Evolutionary conservation across 2,329 filamentous ascomycete species (phyloP), one percentile per base, ranked within the genome.

Genomic region (Leptographium wingfieldii): DNA sequence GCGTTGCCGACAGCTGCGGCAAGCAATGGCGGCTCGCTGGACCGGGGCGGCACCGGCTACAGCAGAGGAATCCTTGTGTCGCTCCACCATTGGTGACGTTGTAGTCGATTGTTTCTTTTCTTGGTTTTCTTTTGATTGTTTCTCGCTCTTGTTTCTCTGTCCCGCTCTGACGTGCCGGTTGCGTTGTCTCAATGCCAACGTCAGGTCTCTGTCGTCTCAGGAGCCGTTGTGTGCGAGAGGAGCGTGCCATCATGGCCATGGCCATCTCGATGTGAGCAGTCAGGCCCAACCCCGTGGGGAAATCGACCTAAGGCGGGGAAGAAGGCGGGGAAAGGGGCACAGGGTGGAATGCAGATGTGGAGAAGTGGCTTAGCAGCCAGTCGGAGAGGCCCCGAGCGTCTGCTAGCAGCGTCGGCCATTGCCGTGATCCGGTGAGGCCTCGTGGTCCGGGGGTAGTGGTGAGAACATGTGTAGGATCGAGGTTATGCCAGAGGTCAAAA

Each of bases 21-120:
- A 61, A 5, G 60, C 60, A 4, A 59, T 35, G 10, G 60, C 49
- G 3, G 60, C 60, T 5, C 60, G 60, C 46, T 61, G 57, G 27
- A 27, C 35, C 14, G 54, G n/a, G 19, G 5, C 48, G 48, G 46
- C 10, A 25, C 46, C 46, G 3, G 48, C 48, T 27, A 12, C 27
- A 4, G 59, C 29, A 11, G 59, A 48, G 5, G 38, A 25, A 3
- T 38, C 27, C 35, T 27, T 33, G 16, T 25, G 48, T 51, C 58
- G 54, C 14, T 48, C 48, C 2, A 38, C 58, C 35, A 35, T 33
- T 56, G 25, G 54, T 25, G 33, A 52, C n/a, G 31, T 14, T 33
- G 27, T n/a, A 19, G 16, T 19, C 5, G 40, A 16, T 11, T 31
- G 29, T 11, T 5, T 40, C 38, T 40, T 40, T 40, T 11, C 12